Conservation (phyloP, 352 stramenopile species). For the Globisporangium mamillatum region DNA sequence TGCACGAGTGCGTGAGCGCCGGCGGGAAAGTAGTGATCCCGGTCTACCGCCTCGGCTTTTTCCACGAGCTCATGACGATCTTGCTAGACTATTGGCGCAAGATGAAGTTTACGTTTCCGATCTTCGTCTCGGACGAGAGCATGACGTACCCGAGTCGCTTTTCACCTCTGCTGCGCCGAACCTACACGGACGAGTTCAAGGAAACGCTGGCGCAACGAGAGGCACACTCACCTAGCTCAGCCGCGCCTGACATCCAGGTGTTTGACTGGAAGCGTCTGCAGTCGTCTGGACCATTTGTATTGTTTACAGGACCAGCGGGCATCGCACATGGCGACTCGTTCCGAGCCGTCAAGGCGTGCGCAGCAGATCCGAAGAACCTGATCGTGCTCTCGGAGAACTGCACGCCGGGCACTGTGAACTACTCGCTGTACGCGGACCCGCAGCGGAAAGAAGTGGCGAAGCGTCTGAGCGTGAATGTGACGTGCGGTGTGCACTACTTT, state of each 20-base stretch:
- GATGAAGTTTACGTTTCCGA: conserved; percentile 49
- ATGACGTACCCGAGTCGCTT: conserved; percentile 64
- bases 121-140: conserved; percentile 61
- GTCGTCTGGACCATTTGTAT: conserved; percentile 61
- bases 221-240: conserved; percentile 7
- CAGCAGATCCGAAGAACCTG: conserved; percentile 75
- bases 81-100: conserved; percentile 71
- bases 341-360: conserved; percentile 56
- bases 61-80: conserved; percentile 76
- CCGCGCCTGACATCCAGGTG: conserved; percentile 21
- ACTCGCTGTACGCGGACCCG: conserved; percentile 75
- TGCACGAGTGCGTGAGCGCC: conserved; percentile 71
- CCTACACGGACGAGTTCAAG: conserved; percentile 50
- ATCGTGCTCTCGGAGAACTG: conserved; percentile 84
- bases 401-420: conserved; percentile 77
- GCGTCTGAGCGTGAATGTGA: conserved; percentile 57
- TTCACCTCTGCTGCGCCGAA: conserved; percentile 55
- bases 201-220: conserved; percentile 29
- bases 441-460: conserved; percentile 72
- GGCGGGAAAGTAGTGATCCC: conserved; percentile 85
- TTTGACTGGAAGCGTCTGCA: conserved; percentile 78
- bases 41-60: conserved; percentile 72
- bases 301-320: conserved; percentile 78
- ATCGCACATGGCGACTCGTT: conserved; percentile 72
- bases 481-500: conserved; percentile 83